Evolutionary conservation across 176 grass and related monocot species (phyloP), one percentile per base, ranked within the genome.

Genomic region (Oryza glaberrima): DNA sequence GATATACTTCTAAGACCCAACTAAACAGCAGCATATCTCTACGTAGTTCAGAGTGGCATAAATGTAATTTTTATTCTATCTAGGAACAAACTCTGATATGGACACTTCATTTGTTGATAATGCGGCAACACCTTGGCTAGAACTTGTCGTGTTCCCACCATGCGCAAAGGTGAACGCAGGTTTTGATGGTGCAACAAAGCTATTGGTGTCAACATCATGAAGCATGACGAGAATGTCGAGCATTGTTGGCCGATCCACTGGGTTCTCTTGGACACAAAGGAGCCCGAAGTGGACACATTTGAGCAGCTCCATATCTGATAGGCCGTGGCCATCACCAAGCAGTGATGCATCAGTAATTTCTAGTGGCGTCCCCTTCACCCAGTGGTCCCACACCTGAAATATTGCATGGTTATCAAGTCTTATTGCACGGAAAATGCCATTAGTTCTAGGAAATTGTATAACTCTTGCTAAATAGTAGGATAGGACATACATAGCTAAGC

Each of bases 311-410:
- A 28, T 43, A n/a, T 63, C 69, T 6, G 15, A 4, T 14, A 45
- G 47, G 17, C 35, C 5, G 1, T 15, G 60, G 6, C 34, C 5
- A 11, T 38, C 77, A 20, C 52, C 4, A 43, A 8, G 40, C 40
- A 85, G 6, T 63, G 84, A 88, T 9, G 46, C 26, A 9, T 91
- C 86, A 5, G 65, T 12, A 5, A 22, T 4, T 60, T 82, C 82
- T 19, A 68, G 34, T 3, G 51, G 5, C 22, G 46, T 65, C 0
- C 78, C 78, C 0, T 48, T 73, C 10, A 10, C 14, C 90, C 82
- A 91, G 16, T 75, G 74, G 1, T 88, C 78, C 90, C 90, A 91
- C 26, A 52, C 70, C 73, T 80, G 51, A 56, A 56, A 19, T 20
- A 5, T 19, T 4, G 2, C 17, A 20, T 20, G 17, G 17, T 56